Percentiles rank a stretch among this genome's conserved stretches.
Evolutionary conservation across 805 yeast genomes (phyloP).

Genomic region (Metschnikowia picachoensis): DNA sequence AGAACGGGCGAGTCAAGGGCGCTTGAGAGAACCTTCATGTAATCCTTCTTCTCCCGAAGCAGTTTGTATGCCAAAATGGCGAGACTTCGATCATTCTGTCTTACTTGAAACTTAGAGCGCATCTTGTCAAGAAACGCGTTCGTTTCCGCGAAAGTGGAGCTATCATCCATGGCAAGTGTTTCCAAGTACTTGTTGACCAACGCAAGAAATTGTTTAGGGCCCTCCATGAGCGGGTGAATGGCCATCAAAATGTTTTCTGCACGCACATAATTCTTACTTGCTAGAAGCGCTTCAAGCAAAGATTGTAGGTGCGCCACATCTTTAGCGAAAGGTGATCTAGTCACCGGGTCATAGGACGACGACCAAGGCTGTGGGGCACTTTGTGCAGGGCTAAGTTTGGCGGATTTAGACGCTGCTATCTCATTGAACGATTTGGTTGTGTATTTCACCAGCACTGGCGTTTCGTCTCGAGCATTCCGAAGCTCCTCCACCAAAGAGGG

Average conservation of each 20-base stretch:
- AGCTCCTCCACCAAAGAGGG: constrained; percentile 17
- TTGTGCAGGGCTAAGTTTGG: constrained; percentile 12
- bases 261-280: constrained; percentile 60
- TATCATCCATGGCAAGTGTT: constrained; percentile 36
- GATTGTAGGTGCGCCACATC: constrained; percentile 71
- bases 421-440: constrained; percentile 18
- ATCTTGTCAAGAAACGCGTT: constrained; percentile 39
- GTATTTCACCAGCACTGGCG: neutral
- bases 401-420: constrained; percentile 3
- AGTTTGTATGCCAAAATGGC: constrained; percentile 55
- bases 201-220: constrained; percentile 48
- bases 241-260: constrained; percentile 67
- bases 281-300: constrained; percentile 71
- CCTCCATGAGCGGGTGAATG: constrained; percentile 46
- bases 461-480: constrained; percentile 6
- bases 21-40: constrained; percentile 14
- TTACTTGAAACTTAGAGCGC: constrained; percentile 16
- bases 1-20: constrained; percentile 12
- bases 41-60: constrained; percentile 12
- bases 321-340: constrained; percentile 45
- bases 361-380: constrained; percentile 30
- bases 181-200: constrained; percentile 66
- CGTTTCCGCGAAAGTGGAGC: constrained; percentile 40
- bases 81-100: constrained; percentile 52
- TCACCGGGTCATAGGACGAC: constrained; percentile 39